A percentile compares a stretch with the other conserved stretches of the same genome.
Conservation (phyloP, 2,329 filamentous ascomycete species). For the Pseudogymnoascus sp. region DNA sequence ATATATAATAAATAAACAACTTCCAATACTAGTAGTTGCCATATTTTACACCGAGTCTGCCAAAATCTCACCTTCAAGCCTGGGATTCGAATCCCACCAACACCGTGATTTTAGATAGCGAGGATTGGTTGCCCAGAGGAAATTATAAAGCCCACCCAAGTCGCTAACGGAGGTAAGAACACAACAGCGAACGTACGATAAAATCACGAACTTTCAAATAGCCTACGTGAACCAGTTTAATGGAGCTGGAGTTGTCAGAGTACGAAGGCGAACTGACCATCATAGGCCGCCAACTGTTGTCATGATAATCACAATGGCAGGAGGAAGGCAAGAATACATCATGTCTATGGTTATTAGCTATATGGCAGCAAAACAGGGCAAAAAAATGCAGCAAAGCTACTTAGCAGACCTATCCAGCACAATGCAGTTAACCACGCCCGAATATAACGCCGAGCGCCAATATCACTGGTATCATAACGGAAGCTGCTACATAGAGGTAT, state of each 20-base stretch:
- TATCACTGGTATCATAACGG: background rate
- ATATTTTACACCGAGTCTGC: background rate
- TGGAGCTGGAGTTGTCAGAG: background rate
- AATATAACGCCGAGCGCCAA: background rate
- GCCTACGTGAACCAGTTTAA: background rate
- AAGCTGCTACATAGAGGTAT: background rate
- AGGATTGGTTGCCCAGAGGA: background rate
- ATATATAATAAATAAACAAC: background rate
- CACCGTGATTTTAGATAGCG: background rate
- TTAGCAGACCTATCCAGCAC: background rate
- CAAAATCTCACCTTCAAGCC: background rate
- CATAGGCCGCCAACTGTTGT: background rate
- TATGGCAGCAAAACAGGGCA: background rate
- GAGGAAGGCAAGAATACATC: background rate
- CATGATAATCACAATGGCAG: background rate
- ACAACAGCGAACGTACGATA: background rate
- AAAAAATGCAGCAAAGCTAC: background rate
- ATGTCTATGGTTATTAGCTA: background rate
- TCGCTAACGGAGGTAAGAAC: background rate
- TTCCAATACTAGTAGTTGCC: background rate
- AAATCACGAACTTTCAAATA: background rate
- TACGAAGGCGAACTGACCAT: background rate
- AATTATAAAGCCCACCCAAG: background rate
- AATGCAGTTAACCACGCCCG: background rate
- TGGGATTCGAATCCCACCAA: background rate